phyloP scores from a whole-genome alignment of 495 filamentous ascomycete species.

The Penicillium longicatenatum region DNA sequence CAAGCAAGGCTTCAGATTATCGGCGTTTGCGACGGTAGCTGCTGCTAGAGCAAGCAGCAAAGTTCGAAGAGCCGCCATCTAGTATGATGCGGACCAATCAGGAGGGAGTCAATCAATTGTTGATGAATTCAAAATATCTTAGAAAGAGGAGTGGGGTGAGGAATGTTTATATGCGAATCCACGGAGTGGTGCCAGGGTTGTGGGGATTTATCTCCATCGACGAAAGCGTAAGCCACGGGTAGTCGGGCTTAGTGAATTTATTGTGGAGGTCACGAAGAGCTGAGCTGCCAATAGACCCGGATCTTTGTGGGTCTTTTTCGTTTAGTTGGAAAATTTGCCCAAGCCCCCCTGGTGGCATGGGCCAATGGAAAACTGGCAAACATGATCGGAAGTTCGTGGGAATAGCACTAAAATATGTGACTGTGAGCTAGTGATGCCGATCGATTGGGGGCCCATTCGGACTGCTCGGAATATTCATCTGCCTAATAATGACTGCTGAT shows the following conservation, averaged over 20 bases:
- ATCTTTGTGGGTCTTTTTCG: not conserved
- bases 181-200: not conserved
- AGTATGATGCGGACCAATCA: not conserved
- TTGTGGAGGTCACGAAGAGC: not conserved
- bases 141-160: not conserved
- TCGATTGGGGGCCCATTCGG: not conserved
- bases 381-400: not conserved
- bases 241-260: not conserved
- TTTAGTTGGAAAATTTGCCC: not conserved
- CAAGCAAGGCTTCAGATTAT: conserved; percentile 16
- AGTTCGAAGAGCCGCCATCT: conserved; percentile 7
- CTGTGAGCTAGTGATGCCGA: conserved; percentile 3
- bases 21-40: conserved; percentile 2
- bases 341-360: not conserved
- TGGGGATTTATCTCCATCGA: not conserved
- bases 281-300: not conserved
- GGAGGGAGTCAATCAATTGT: not conserved
- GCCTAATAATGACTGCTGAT: too few species aligned
- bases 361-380: not conserved
- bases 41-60: conserved; percentile 8
- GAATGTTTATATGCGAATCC: not conserved
- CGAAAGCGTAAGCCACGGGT: not conserved
- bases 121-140: not conserved
- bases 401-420: not conserved
- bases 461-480: not conserved